A percentile compares a stretch with the other conserved stretches of the same genome.
Evolutionary conservation across 176 grass and related monocot genomes (phyloP).

Genomic region (Tuctoria greenei): DNA sequence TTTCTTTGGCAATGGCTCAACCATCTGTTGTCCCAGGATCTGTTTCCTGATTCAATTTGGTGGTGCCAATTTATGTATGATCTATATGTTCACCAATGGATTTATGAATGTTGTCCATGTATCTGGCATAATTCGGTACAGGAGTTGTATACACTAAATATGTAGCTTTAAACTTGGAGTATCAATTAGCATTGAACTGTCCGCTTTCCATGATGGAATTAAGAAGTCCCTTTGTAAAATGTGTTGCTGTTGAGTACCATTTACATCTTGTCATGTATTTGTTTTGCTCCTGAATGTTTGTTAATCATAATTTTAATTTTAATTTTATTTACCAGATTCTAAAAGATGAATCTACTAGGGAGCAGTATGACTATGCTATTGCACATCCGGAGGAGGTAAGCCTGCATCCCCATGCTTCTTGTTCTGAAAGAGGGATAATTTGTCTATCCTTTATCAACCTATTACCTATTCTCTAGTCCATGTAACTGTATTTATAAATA

Average conservation of each 20-base stretch:
- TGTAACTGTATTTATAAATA: conserved; percentile 9
- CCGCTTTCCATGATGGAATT: background rate
- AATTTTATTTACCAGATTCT: conserved; percentile 63
- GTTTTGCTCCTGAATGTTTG: background rate
- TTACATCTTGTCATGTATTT: conserved; percentile 4
- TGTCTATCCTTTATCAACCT: background rate
- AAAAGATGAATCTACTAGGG: conserved; percentile 87
- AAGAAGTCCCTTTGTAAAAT: background rate
- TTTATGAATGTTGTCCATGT: background rate
- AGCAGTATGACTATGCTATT: conserved; percentile 97
- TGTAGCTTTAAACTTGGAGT: background rate
- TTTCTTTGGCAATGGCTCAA: background rate
- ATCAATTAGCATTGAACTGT: background rate
- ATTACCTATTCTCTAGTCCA: background rate
- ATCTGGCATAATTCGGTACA: background rate
- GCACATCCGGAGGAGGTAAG: conserved; percentile 97
- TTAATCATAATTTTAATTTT: background rate
- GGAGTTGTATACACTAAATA: background rate
- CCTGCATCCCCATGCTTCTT: background rate
- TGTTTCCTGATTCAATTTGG: background rate
- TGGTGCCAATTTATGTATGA: background rate
- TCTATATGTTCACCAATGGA: background rate
- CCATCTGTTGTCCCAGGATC: background rate
- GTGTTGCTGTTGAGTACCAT: background rate
- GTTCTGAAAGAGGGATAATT: background rate